phyloP scores from a whole-genome alignment of 176 grass and related monocot species.

The Stipa capillata region DNA sequence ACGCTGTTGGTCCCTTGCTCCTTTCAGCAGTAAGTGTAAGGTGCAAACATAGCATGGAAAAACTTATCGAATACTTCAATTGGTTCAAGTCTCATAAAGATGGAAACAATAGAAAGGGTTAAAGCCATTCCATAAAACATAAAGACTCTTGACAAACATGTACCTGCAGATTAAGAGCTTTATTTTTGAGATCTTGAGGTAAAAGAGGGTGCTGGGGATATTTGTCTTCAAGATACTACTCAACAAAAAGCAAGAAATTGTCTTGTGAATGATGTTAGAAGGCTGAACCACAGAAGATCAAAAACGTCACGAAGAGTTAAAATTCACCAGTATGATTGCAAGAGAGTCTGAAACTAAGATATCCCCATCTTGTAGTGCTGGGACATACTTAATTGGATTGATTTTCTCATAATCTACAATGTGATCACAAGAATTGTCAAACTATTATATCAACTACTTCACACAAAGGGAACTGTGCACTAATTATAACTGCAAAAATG shows the following conservation, averaged over 20 bases:
- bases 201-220: slow-evolving; percentile 69
- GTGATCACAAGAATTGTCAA: not conserved
- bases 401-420: slow-evolving; percentile 78
- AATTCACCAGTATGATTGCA: slow-evolving; percentile 60
- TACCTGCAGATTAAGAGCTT: slow-evolving; percentile 91
- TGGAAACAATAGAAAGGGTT: not conserved
- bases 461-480: not conserved
- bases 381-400: slow-evolving; percentile 87
- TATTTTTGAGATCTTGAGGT: slow-evolving; percentile 56
- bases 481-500: not conserved
- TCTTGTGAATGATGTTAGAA: not conserved
- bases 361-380: slow-evolving; percentile 66
- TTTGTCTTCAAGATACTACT: slow-evolving; percentile 89
- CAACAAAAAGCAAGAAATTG: not conserved
- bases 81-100: not conserved
- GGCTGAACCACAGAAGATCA: not conserved
- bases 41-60: not conserved
- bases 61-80: not conserved
- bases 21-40: not conserved
- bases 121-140: not conserved
- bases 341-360: slow-evolving; percentile 67
- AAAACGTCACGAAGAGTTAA: not conserved
- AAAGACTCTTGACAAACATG: not conserved
- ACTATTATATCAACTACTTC: not conserved
- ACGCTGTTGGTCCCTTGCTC: not conserved